A percentile compares a stretch with the other conserved stretches of the same genome.
Evolutionary conservation across 2,329 filamentous ascomycete genomes (phyloP).

Genomic region (Fusarium verticillioides): DNA sequence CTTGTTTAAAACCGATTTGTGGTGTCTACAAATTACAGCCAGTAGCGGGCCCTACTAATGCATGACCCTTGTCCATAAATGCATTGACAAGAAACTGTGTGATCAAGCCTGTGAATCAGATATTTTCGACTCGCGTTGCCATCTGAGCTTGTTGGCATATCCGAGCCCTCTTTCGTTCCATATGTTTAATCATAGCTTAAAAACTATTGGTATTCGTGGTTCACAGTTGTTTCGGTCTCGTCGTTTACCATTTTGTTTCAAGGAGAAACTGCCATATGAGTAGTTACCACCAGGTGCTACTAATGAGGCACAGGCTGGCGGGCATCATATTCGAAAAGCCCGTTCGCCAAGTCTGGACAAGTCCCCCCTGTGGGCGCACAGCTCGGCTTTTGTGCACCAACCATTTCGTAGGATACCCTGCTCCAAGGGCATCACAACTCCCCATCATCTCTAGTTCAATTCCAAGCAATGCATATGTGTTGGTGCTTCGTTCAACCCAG

Average conservation of each 20-base stretch:
- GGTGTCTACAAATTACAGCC: background rate
- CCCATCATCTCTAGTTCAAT: conserved; percentile 13
- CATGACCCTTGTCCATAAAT: conserved; percentile 7
- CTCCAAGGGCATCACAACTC: conserved; percentile 22
- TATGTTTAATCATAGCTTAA: background rate
- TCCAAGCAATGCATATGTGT: conserved; percentile 9
- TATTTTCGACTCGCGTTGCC: background rate
- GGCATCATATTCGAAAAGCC: conserved; percentile 38
- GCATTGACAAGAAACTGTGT: background rate
- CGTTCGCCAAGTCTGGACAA: conserved; percentile 25
- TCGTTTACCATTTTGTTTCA: conserved; percentile 28
- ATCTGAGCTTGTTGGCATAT: background rate
- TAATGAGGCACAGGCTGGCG: conserved; percentile 22
- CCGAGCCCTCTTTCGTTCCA: background rate
- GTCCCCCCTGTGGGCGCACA: conserved; percentile 27
- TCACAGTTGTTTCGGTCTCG: background rate
- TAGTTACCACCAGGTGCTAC: background rate
- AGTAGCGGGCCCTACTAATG: conserved; percentile 3
- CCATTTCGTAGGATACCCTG: conserved; percentile 26
- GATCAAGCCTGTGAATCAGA: background rate
- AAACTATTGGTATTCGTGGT: background rate
- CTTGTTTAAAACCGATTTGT: background rate
- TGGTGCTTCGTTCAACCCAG: background rate
- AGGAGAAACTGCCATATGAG: conserved; percentile 4
- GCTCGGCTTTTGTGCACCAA: conserved; percentile 31